A percentile compares a stretch with the other conserved stretches of the same genome.
Conservation (phyloP, 108 stramenopile species). For the Discostella pseudostelligera region DNA sequence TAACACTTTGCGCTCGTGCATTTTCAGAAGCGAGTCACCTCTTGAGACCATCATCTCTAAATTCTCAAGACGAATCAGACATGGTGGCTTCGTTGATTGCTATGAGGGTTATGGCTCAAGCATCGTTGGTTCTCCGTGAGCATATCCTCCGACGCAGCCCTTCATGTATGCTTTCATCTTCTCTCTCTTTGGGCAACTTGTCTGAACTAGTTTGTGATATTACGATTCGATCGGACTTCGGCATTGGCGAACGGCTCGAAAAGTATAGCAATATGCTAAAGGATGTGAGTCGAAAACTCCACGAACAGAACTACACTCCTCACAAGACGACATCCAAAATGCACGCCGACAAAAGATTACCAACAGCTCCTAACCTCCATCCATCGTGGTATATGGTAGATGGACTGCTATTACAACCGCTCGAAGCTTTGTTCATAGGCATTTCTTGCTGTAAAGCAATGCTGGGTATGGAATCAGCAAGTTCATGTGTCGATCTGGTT, state of each 20-base stretch:
- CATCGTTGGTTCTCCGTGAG: slow-evolving; percentile 60
- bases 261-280: slow-evolving; percentile 39
- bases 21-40: slow-evolving; percentile 28
- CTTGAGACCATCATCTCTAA: slow-evolving; percentile 15
- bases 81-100: slow-evolving; percentile 20
- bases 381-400: slow-evolving; percentile 83
- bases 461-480: slow-evolving; percentile 31
- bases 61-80: slow-evolving; percentile 14
- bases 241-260: slow-evolving; percentile 71
- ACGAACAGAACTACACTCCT: no score
- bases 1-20: slow-evolving; percentile 38
- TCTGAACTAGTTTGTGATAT: slow-evolving; percentile 60
- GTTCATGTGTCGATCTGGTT: not conserved
- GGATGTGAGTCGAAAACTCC: slow-evolving; percentile 7
- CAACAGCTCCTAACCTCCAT: slow-evolving; percentile 49
- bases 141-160: slow-evolving; percentile 50
- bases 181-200: slow-evolving; percentile 47
- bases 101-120: slow-evolving; percentile 51
- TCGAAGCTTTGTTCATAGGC: slow-evolving; percentile 46
- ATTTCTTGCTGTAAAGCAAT: slow-evolving; percentile 56
- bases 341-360: slow-evolving; percentile 13
- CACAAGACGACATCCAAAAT: not conserved
- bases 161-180: slow-evolving; percentile 25
- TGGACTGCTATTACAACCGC: slow-evolving; percentile 75
- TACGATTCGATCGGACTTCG: slow-evolving; percentile 60